Conservation (phyloP, 768 basidiomycete species). For the Lactifluus echinatus region DNA sequence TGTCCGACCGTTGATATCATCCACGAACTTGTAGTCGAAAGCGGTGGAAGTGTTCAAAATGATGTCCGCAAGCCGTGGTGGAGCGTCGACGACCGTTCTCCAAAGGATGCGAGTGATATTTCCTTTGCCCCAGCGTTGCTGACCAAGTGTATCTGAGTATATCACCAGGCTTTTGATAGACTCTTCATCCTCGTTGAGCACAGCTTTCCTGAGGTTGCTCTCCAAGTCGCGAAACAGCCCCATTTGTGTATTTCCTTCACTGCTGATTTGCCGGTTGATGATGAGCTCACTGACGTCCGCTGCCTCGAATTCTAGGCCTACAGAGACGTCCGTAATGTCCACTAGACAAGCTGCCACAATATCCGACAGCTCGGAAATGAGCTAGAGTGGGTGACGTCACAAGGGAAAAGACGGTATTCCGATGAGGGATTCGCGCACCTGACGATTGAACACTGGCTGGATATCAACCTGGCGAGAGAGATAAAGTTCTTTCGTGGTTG, state of each 20-base stretch:
- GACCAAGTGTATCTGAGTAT: slow-evolving; percentile 57
- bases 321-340: slow-evolving; percentile 68
- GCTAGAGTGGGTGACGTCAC: slow-evolving; percentile 33
- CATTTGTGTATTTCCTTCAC: slow-evolving; percentile 50
- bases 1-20: slow-evolving; percentile 94
- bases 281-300: slow-evolving; percentile 62
- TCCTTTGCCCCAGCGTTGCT: slow-evolving; percentile 48
- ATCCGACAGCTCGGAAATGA: slow-evolving; percentile 92
- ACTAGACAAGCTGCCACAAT: slow-evolving; percentile 79
- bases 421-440: slow-evolving; percentile 39
- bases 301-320: slow-evolving; percentile 71
- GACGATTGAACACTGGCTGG: slow-evolving; percentile 96
- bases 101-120: slow-evolving; percentile 90
- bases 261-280: slow-evolving; percentile 60
- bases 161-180: slow-evolving; percentile 62
- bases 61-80: slow-evolving; percentile 59
- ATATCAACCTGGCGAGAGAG: slow-evolving; percentile 94
- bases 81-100: slow-evolving; percentile 83
- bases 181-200: slow-evolving; percentile 49
- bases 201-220: slow-evolving; percentile 72
- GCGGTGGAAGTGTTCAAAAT: slow-evolving; percentile 59
- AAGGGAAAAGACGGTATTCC: neutral
- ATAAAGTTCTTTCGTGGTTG: slow-evolving; percentile 94
- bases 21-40: slow-evolving; percentile 87
- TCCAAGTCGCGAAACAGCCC: slow-evolving; percentile 85